Base-by-base conservation (phyloP, 352 stramenopile genomes). In the Globisporangium acanthophoron region DNA sequence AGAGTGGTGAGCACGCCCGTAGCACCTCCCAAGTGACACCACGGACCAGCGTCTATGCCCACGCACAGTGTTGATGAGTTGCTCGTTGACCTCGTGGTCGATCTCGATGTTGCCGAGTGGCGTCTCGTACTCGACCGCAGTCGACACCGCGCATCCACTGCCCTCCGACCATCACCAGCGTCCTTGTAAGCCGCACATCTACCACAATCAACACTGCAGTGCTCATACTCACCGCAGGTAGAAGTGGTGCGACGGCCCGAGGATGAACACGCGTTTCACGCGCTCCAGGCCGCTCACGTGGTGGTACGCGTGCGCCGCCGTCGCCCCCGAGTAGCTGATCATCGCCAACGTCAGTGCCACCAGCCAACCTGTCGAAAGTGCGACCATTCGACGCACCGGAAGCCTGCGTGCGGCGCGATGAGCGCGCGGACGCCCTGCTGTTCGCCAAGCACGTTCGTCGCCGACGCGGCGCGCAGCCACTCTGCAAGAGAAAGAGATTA, bases 161-260 rank as follows among this genome's bases (percentile, higher is more conserved):
- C 29, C 18, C 3, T n/a, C 4, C 45, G 20, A 52, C 24, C 27
- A 11, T 21, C 24, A 12, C 2, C 24, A 27, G 3, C 33, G 33
- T 2, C 33, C 33, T 11, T 2, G 9, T 37, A 11, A 37, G 5
- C 3, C 9, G 1, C 33, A 12, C 33, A 37, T 11, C 33, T 11
- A 12, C 2, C 33, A 37, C 33, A 37, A 6, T 37, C 5, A 37
- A 37, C 33, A 6, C 33, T 37, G 6, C 33, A 6, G 6, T 37
- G 5, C 33, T 27, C 33, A 37, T 37, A 37, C 33, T 37, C 33
- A 37, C 81, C 75, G 74, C 52, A 99, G 68, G 72, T 98, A 98
- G 18, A 98, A 94, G 70, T 99, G 95, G 74, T 99, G 96, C 46
- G 90, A 98, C 24, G 96, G 96, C 16, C 97, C 96, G 8, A 99